Evolutionary conservation across 768 basidiomycete genomes (phyloP), one percentile per base, ranked within the genome.

Genomic region (Panellus pusillus): DNA sequence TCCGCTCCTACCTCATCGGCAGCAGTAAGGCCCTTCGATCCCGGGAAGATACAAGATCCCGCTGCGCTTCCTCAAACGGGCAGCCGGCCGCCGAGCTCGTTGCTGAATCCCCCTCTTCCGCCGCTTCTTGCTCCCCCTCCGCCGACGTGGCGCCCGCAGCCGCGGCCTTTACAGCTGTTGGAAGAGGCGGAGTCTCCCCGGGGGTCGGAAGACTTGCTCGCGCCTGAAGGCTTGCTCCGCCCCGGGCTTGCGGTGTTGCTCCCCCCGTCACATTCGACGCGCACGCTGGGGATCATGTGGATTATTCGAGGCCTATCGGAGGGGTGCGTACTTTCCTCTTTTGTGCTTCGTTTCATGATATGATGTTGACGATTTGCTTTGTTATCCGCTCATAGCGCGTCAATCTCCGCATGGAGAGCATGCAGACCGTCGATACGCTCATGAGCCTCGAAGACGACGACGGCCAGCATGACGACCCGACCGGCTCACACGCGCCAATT

Each of bases 271-370:
- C 54, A 55, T 4, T 52, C 58, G 42, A 55, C 58, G 42, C 38
- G 43, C 29, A 50, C 51, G n/a, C 31, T 57, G 0, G 50, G 55
- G 58, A 60, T 38, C 46, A 52, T 37, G 54, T 60, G 36, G 58
- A 60, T 41, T 60, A 55, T 42, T 60, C 54, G 38, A n/a, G 58
- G 24, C 54, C 58, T 20, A 52, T 60, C 46, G 54, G 50, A 19
- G 50, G 35, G 44, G 55, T 57, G 19, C 15, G 50, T 44, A 5
- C 17, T 38, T 38, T 47, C 17, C 12, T 31, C 2, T 35, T 47
- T 36, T 36, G 14, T 27, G 32, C 18, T 17, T 14, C 6, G 37
- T 9, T 42, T 31, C 28, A 2, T 36, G 12, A n/a, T n/a, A n/a
- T n/a, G 20, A 12, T 38, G 8, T 15, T 11, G 19, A 29, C 11